phyloP scores from a whole-genome alignment of 2,329 filamentous ascomycete species.

The Hyphodiscus sp. region DNA sequence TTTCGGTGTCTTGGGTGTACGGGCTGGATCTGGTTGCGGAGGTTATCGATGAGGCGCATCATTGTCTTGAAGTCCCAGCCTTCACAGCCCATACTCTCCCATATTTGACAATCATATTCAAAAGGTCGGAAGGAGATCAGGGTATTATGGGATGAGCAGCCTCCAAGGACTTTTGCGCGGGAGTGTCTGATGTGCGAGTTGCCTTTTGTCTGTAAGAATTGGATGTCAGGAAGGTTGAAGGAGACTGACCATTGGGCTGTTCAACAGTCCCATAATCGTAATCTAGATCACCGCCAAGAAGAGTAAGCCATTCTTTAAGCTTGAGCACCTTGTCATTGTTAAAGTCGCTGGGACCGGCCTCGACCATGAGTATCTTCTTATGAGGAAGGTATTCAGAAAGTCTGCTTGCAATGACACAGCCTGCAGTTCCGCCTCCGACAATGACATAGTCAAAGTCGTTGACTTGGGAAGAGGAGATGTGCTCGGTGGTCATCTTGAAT shows the following conservation, averaged over 20 bases:
- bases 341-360: slow-evolving; percentile 84
- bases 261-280: slow-evolving; percentile 84
- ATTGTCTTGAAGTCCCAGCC: slow-evolving; percentile 86
- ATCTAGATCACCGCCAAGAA: slow-evolving; percentile 82
- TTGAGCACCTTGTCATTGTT: slow-evolving; percentile 82
- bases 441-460: slow-evolving; percentile 41
- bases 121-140: slow-evolving; percentile 90
- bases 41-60: slow-evolving; percentile 72
- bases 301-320: slow-evolving; percentile 77
- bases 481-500: slow-evolving; percentile 27
- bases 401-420: slow-evolving; percentile 40
- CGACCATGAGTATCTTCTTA: slow-evolving; percentile 75
- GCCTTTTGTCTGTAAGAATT: slow-evolving; percentile 41
- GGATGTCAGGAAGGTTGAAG: not conserved
- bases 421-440: slow-evolving; percentile 44
- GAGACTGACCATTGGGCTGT: slow-evolving; percentile 78
- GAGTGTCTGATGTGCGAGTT: slow-evolving; percentile 92
- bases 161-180: slow-evolving; percentile 84
- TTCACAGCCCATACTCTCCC: slow-evolving; percentile 73
- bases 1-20: slow-evolving; percentile 82
- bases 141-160: slow-evolving; percentile 91
- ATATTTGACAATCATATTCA: slow-evolving; percentile 78
- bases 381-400: slow-evolving; percentile 71
- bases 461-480: slow-evolving; percentile 25
- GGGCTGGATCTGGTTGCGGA: slow-evolving; percentile 85